phyloP scores from a whole-genome alignment of 331 rosid species.

The Malus hybrid region DNA sequence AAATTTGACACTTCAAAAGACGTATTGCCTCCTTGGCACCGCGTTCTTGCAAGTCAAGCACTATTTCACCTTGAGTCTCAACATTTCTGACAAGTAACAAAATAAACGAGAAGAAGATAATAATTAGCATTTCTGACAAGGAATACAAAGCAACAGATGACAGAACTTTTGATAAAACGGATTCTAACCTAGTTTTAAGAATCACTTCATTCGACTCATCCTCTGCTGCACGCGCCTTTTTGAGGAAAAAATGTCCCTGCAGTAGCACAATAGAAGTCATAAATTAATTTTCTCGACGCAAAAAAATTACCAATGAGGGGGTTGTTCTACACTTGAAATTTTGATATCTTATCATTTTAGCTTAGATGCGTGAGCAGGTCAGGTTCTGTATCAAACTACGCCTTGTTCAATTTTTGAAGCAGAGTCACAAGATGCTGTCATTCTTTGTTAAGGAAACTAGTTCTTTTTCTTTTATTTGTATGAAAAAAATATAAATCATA shows the following conservation, averaged over 20 bases:
- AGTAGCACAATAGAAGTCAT: constrained; percentile 10
- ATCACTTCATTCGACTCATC: constrained; percentile 64
- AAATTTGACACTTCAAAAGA: constrained; percentile 58
- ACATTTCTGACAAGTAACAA: constrained; percentile 26
- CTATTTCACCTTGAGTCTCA: constrained; percentile 43
- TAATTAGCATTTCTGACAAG: not conserved
- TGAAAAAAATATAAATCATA: not conserved
- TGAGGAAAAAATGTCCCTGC: constrained; percentile 61
- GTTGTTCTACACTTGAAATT: not conserved
- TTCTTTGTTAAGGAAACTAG: not conserved
- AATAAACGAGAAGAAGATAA: constrained; percentile 1
- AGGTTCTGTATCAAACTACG: not conserved
- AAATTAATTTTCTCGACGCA: not conserved
- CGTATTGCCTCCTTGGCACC: constrained; percentile 43
- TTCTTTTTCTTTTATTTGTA: not conserved
- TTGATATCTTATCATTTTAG: not conserved
- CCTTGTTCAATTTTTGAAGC: not conserved
- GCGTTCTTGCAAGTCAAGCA: constrained; percentile 54
- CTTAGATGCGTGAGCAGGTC: not conserved
- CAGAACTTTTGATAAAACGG: constrained; percentile 2
- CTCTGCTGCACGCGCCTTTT: constrained; percentile 60
- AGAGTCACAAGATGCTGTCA: not conserved
- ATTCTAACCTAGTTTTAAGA: constrained; percentile 47
- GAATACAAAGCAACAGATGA: not conserved
- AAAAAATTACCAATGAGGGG: not conserved